Conservation (phyloP, 2,329 filamentous ascomycete genomes). For the Didymella sp. region DNA sequence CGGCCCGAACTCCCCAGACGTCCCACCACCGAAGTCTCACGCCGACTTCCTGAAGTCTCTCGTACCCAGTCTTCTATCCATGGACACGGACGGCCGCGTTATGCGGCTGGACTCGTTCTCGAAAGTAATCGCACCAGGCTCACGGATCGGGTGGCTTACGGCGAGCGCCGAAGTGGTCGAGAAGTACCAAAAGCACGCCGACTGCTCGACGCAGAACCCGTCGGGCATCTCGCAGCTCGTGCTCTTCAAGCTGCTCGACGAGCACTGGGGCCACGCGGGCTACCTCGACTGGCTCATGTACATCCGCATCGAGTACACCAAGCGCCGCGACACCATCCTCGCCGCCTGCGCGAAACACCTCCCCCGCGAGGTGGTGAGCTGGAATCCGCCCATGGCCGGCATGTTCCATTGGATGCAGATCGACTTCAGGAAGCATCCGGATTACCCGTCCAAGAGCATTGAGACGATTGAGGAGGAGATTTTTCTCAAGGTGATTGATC, state of each 20-base stretch:
- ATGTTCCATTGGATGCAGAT: constrained; percentile 94
- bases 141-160: constrained; percentile 86
- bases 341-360: constrained; percentile 80
- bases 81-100: constrained; percentile 87
- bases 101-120: constrained; percentile 92
- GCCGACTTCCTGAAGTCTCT: constrained; percentile 77
- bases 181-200: constrained; percentile 80
- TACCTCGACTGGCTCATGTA: constrained; percentile 90
- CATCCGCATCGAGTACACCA: constrained; percentile 80
- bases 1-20: constrained; percentile 58
- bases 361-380: constrained; percentile 76
- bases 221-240: constrained; percentile 83
- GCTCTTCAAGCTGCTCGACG: constrained; percentile 88
- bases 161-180: constrained; percentile 85
- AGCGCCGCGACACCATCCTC: constrained; percentile 77
- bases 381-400: constrained; percentile 80
- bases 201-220: constrained; percentile 84
- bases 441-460: constrained; percentile 58
- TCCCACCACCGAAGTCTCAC: constrained; percentile 66
- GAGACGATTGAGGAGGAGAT: constrained; percentile 82
- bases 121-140: constrained; percentile 85
- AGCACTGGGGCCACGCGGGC: constrained; percentile 90
- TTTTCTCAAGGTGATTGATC: constrained; percentile 76
- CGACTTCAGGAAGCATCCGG: constrained; percentile 70
- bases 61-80: constrained; percentile 76